Base-by-base conservation (phyloP, 2,329 filamentous ascomycete genomes). In the Colletotrichum liaoningense region DNA sequence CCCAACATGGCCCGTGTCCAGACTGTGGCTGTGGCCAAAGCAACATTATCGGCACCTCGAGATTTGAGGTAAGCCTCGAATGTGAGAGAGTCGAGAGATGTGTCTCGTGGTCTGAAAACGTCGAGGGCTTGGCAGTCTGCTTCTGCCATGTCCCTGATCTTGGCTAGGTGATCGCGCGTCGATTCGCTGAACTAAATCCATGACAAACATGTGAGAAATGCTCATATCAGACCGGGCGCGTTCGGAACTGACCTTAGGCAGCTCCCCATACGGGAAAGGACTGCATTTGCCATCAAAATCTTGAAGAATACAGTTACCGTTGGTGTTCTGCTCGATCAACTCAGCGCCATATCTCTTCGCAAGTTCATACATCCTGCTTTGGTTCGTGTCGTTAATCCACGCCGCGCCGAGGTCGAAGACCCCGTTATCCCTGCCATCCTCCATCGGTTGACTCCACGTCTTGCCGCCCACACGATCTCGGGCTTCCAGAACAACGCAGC, bases 321-420 rank as follows among this genome's bases (percentile, higher is more conserved):
- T 71, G 0, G 84, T 85, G 42, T 86, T 86, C 76, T 91, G 88
- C 76, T 83, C 81, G 8, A 88, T 80, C 0, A 87, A 73, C 30
- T 88, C 84, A 0, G 86, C 76, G 0, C 83, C 82, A 63, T 85
- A 87, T 52, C 79, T 75, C 59, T 82, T 75, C 0, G 83, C 83
- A 8, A 88, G 77, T 0, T 77, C 80, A 74, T 79, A 85, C 62
- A 90, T 84, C 4, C 80, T 80, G 30, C 76, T 80, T 74, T 91
- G 89, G 63, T 85, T 88, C 1, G 81, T 85, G 65, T 90, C 86
- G 74, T 92, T 91, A 75, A 91, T 86, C 90, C 89, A 92, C 0
- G 88, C 88, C 0, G 88, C 90, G 3, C 89, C 89, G 0, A 90
- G 77, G 26, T 91, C 90, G 7, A 86, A 82, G 0, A 80, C 72